A percentile compares a stretch with the other conserved stretches of the same genome.
Conservation (phyloP, 129 eudicot species). For the Solidago caesia region DNA sequence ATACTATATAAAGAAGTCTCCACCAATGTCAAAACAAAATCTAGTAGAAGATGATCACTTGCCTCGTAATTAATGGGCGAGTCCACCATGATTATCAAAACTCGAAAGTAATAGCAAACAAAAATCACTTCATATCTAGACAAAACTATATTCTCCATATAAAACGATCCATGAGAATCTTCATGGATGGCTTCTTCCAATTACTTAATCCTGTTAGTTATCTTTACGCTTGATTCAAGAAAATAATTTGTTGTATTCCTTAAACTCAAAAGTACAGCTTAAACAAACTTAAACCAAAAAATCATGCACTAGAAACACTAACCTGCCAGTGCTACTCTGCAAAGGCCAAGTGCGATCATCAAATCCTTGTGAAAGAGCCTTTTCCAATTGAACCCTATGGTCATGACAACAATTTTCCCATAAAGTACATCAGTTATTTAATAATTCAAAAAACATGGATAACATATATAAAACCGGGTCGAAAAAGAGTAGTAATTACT, state of each 20-base stretch:
- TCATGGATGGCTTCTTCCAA: background rate
- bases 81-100: background rate
- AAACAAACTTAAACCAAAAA: background rate
- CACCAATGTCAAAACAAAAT: background rate
- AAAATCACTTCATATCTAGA: constrained; percentile 12
- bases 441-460: background rate
- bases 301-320: background rate
- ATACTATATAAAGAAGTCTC: background rate
- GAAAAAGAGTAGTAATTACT: constrained; percentile 38
- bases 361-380: constrained; percentile 72
- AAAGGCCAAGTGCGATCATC: constrained; percentile 90
- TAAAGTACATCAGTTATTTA: background rate
- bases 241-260: background rate
- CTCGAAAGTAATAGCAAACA: background rate
- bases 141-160: background rate
- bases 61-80: background rate
- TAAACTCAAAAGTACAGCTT: background rate
- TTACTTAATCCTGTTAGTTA: background rate
- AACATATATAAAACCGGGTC: background rate
- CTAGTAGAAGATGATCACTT: background rate
- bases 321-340: constrained; percentile 81
- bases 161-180: background rate
- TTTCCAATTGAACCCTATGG: constrained; percentile 69
- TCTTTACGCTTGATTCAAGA: background rate
- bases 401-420: constrained; percentile 14